phyloP scores from a whole-genome alignment of 169 alveolate species.

The Prorocentrum cordatum region DNA sequence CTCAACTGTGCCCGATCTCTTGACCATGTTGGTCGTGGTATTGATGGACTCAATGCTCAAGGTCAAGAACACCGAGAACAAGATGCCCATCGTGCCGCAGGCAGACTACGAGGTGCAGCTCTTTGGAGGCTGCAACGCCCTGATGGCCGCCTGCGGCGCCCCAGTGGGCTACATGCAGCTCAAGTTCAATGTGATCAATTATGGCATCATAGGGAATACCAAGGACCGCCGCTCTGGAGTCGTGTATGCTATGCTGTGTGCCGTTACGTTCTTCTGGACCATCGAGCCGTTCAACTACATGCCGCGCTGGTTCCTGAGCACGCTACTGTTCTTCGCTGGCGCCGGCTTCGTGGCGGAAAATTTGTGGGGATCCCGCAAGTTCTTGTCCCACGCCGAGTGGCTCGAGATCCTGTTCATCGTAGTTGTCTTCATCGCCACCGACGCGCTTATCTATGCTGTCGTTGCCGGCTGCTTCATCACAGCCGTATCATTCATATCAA shows the following conservation, averaged over 20 bases:
- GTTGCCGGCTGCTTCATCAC: slow-evolving; percentile 15
- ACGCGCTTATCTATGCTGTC: not conserved
- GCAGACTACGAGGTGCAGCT: not conserved
- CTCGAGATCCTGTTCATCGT: slow-evolving; percentile 2
- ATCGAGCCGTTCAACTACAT: not conserved
- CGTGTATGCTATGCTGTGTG: not conserved
- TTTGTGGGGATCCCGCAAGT: not conserved
- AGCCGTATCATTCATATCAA: not conserved
- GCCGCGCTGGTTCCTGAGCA: not conserved
- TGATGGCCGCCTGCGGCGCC: not conserved
- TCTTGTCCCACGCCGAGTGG: not conserved
- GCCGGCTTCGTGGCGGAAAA: slow-evolving; percentile 1
- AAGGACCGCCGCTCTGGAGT: not conserved
- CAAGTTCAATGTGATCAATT: slow-evolving; percentile 12
- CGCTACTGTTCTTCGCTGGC: slow-evolving; percentile 6
- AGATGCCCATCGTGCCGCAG: not conserved
- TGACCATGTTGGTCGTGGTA: slow-evolving; percentile 2
- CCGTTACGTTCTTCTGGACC: not conserved
- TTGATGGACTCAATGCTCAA: not conserved
- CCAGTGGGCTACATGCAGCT: slow-evolving; percentile 7
- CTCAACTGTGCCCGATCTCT: not conserved
- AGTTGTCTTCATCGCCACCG: not conserved
- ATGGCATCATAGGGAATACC: not conserved
- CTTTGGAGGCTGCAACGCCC: not conserved
- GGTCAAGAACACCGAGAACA: not conserved